Conservation (phyloP, 2,329 filamentous ascomycete genomes). For the Drechslerella stenobrocha region DNA sequence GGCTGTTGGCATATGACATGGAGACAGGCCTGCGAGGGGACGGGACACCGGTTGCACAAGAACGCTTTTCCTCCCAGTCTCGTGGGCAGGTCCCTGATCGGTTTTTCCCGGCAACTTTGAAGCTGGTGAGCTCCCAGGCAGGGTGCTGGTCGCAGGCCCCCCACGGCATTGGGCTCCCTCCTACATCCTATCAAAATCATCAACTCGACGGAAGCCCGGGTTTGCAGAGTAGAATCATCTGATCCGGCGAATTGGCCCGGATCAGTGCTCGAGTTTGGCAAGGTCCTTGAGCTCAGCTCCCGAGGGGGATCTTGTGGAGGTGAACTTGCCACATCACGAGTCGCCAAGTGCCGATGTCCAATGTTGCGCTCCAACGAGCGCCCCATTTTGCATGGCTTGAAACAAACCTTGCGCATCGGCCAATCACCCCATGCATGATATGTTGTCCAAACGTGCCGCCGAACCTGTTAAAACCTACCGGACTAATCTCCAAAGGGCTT, state of each 20-base stretch:
- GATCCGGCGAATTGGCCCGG: constrained; percentile 6
- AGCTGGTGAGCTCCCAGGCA: constrained; percentile 44
- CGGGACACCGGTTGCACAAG: constrained; percentile 33
- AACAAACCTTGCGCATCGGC: constrained; percentile 46
- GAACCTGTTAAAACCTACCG: constrained; percentile 34
- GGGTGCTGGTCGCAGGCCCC: constrained; percentile 15
- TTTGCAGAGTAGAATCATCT: constrained; percentile 17
- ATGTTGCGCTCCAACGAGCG: constrained; percentile 27
- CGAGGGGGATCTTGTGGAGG: not conserved
- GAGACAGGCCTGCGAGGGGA: constrained; percentile 26
- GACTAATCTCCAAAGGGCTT: constrained; percentile 33
- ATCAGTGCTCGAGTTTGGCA: not conserved
- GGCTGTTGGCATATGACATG: constrained; percentile 16
- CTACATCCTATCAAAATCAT: not conserved
- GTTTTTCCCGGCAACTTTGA: constrained; percentile 9
- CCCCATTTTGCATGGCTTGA: constrained; percentile 38
- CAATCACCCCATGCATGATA: constrained; percentile 47
- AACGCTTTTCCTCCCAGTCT: constrained; percentile 23
- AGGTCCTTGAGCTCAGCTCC: not conserved
- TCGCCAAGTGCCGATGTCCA: constrained; percentile 14
- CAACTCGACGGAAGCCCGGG: not conserved
- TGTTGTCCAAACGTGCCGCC: constrained; percentile 40
- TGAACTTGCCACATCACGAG: constrained; percentile 46
- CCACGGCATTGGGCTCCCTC: constrained; percentile 16
- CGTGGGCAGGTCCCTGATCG: constrained; percentile 43